These are phyloP conservation scores for Aspergillus kassunensis DNA, from an alignment of 495 filamentous ascomycete genomes.

Conservation along the genomic window DNA sequence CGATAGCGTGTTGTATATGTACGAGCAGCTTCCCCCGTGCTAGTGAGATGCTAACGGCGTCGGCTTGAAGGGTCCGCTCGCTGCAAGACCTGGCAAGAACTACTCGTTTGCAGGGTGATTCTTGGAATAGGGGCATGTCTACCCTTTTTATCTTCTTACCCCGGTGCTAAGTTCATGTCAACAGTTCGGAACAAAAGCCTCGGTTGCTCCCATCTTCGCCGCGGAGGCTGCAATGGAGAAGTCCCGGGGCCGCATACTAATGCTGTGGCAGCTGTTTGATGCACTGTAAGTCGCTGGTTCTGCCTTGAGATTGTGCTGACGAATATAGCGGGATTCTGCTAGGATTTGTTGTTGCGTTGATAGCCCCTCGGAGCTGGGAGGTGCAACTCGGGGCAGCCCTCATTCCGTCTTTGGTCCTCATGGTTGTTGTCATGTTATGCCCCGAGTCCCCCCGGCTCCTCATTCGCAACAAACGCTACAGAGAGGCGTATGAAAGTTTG, in stretches of 20 bases:
- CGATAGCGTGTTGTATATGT: neutral
- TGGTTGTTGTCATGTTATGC: conserved; percentile 24
- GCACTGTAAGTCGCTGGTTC: neutral
- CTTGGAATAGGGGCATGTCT: neutral
- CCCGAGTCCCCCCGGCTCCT: conserved; percentile 64
- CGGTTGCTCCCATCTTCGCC: neutral
- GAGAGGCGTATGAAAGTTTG: conserved; percentile 57
- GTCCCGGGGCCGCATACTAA: neutral
- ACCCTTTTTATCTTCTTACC: neutral
- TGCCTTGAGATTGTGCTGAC: too few relatives aligned
- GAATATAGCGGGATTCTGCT: neutral
- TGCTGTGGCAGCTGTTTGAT: neutral
- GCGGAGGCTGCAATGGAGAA: neutral
- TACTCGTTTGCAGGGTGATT: neutral
- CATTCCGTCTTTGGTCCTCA: neutral
- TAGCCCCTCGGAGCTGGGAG: neutral
- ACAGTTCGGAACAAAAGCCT: neutral
- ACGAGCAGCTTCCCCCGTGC: too few relatives aligned
- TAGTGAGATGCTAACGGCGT: too few relatives aligned
- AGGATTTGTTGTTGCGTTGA: neutral
- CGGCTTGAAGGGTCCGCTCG: neutral
- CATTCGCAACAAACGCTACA: conserved; percentile 57
- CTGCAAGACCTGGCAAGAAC: neutral
- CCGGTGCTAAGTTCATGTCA: neutral
- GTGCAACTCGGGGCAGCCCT: neutral